phyloP scores from a whole-genome alignment of 2,329 filamentous ascomycete species.

The Neocatenulostroma microsporum region DNA sequence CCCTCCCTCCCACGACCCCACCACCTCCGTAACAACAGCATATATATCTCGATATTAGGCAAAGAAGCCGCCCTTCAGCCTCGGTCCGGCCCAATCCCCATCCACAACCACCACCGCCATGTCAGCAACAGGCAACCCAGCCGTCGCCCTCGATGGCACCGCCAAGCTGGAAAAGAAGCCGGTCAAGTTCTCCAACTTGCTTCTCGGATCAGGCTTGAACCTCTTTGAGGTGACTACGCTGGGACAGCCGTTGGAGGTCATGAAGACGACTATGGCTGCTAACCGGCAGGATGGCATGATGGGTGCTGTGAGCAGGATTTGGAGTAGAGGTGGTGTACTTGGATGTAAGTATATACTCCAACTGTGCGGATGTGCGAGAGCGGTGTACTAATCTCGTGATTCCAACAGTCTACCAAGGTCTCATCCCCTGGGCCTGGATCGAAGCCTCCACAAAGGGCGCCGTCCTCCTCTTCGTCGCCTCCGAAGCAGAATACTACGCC shows the following conservation, averaged over 20 bases:
- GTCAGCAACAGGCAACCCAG: slow-evolving; percentile 33
- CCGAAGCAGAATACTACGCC: slow-evolving; percentile 94
- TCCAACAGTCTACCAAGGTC: slow-evolving; percentile 99
- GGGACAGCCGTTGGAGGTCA: slow-evolving; percentile 85
- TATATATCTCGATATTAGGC: too few relatives aligned
- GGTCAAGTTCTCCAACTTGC: slow-evolving; percentile 98
- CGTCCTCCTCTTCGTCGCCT: slow-evolving; percentile 97
- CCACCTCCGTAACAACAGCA: slow-evolving; percentile 19
- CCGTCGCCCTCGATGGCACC: slow-evolving; percentile 38
- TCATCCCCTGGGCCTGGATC: slow-evolving; percentile 99
- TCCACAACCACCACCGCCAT: slow-evolving; percentile 42
- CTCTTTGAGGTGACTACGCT: slow-evolving; percentile 78
- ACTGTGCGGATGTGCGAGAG: slow-evolving; percentile 51
- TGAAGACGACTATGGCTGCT: slow-evolving; percentile 99
- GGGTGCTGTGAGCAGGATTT: slow-evolving; percentile 75
- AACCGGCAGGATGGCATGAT: slow-evolving; percentile 84
- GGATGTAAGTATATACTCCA: slow-evolving; percentile 84
- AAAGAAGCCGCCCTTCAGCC: slow-evolving; percentile 82
- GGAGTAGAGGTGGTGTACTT: slow-evolving; percentile 83
- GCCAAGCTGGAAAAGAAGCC: slow-evolving; percentile 90
- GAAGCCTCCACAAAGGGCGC: slow-evolving; percentile 99
- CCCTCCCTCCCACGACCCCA: too few relatives aligned
- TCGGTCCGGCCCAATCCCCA: slow-evolving; percentile 75
- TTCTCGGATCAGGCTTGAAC: slow-evolving; percentile 89
- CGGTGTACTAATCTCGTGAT: slow-evolving; percentile 10